These are phyloP conservation scores for Morella rubra DNA, from an alignment of 306 rosid genomes.

Conservation along the genomic window DNA sequence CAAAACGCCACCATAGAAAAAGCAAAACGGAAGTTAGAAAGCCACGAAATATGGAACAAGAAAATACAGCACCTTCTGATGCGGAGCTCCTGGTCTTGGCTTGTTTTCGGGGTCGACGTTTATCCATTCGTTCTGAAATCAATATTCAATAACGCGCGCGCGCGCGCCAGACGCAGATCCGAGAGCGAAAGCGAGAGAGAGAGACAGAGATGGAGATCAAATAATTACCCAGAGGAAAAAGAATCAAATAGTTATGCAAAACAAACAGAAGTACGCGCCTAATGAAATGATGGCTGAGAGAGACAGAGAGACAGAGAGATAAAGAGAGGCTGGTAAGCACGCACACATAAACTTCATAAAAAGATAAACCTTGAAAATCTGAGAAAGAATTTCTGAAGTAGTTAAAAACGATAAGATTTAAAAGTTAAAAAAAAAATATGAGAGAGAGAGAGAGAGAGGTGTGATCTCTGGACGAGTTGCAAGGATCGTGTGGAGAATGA, in stretches of 20 bases:
- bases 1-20: neutral
- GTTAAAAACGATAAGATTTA: neutral
- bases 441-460: neutral
- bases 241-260: neutral
- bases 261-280: neutral
- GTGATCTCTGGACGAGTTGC: neutral
- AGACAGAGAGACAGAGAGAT: neutral
- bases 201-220: neutral
- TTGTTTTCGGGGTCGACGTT: slow-evolving; percentile 4
- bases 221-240: no score
- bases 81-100: slow-evolving; percentile 1
- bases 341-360: neutral
- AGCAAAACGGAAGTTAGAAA: neutral
- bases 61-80: slow-evolving; percentile 7
- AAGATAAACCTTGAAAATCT: neutral
- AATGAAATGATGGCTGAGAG: neutral
- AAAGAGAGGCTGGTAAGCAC: neutral
- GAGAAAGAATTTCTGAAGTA: neutral
- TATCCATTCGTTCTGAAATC: slow-evolving; percentile 11
- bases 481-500: neutral
- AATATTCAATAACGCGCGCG: neutral
- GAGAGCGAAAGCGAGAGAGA: no score
- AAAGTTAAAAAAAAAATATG: neutral
- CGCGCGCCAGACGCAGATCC: neutral
- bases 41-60: neutral